phyloP scores from a whole-genome alignment of 2,329 filamentous ascomycete species.

The Leptographium wingfieldii region DNA sequence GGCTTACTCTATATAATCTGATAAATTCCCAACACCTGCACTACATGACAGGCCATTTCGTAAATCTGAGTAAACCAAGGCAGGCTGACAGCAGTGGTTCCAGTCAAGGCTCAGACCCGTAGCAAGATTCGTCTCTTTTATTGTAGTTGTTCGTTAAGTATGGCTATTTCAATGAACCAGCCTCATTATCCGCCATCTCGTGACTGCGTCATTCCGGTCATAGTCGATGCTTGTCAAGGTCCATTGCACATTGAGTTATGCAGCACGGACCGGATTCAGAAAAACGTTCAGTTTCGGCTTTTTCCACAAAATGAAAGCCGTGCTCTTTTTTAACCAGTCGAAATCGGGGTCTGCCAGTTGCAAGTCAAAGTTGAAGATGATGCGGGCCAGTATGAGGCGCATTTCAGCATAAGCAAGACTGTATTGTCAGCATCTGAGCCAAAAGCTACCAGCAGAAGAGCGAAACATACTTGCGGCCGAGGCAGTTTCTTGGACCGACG shows the following conservation, averaged over 20 bases:
- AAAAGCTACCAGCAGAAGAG: background rate
- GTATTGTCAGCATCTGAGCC: background rate
- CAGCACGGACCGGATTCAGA: background rate
- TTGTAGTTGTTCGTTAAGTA: too few relatives aligned
- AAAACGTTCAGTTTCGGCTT: background rate
- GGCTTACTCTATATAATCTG: too few relatives aligned
- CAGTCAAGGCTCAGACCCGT: too few relatives aligned
- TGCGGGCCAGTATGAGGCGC: background rate
- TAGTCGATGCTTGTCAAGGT: background rate
- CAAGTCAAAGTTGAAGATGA: background rate
- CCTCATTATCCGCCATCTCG: too few relatives aligned
- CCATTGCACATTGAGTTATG: background rate
- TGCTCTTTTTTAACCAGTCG: background rate
- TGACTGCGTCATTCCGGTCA: background rate
- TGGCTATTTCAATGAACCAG: too few relatives aligned
- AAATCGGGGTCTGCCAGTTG: background rate
- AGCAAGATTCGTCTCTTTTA: too few relatives aligned
- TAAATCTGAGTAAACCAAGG: too few relatives aligned
- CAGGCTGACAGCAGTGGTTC: too few relatives aligned
- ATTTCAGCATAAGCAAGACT: conserved; percentile 8
- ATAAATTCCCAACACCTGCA: too few relatives aligned
- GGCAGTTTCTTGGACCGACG: conserved; percentile 33
- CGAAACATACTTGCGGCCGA: conserved; percentile 32
- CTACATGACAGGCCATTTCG: too few relatives aligned
- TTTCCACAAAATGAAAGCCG: background rate